Evolutionary conservation across 1,139 yeast species (phyloP), one percentile per base, ranked within the genome.

Genomic region (Saccharomyces hybrid): DNA sequence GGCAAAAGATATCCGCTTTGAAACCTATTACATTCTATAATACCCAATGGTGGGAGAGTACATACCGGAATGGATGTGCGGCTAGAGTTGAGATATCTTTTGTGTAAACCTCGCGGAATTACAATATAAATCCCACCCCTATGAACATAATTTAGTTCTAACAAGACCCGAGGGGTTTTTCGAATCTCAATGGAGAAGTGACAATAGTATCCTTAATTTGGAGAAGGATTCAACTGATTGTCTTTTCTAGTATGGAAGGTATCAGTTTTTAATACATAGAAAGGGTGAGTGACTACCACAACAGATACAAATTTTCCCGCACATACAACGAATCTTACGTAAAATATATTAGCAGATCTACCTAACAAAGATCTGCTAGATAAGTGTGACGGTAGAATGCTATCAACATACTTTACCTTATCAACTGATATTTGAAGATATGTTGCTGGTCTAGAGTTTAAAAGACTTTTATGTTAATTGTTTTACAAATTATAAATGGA

Each of bases 401-500:
- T 32, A 32, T 32, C 7, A 6, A 9, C 25, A 20, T 9, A 9
- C 13, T 38, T 11, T 20, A 20, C 9, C 44, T 11, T 9, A 2
- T 11, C 25, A 9, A 8, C 9, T 9, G 4, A 14, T 11, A 23
- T 25, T 25, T 9, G 6, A 23, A 23, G 25, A 13, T 28, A 26
- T 27, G n/a, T 11, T n/a, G 23, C 13, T 4, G 20, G 28, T 47
- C 51, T 38, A 38, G 16, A 38, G 44, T 38, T 34, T 38, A 38
- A 38, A 38, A 38, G 13, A 38, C 16, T 38, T 38, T 38, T 38
- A 38, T 38, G 44, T 16, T 38, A 38, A 38, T 38, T 38, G 42
- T 38, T 38, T 38, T 38, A 38, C 44, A 38, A 38, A 38, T 38
- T 38, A 38, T 38, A 38, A 38, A 38, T 38, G 44, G 44, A 38